A percentile compares a stretch with the other conserved stretches of the same genome.
phyloP scores from a whole-genome alignment of 2,329 filamentous ascomycete species.

The Curvularia hawaiiensis region DNA sequence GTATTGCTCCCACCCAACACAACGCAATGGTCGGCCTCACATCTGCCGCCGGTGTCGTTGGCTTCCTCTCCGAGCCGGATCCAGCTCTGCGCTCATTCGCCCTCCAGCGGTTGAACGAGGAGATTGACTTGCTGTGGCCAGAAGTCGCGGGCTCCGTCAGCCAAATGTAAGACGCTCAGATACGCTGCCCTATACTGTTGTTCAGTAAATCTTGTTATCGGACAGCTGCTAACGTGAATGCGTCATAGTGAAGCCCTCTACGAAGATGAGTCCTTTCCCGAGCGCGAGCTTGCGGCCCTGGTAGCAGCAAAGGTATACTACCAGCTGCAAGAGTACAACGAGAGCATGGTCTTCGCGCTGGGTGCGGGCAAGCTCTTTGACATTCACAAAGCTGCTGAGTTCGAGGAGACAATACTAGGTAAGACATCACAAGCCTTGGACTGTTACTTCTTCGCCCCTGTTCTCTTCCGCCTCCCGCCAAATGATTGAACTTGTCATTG shows the following conservation, averaged over 20 bases:
- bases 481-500: not conserved
- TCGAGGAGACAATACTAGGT: constrained; percentile 97
- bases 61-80: constrained; percentile 94
- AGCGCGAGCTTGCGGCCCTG: constrained; percentile 90
- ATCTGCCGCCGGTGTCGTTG: constrained; percentile 91
- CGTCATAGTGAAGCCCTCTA: constrained; percentile 85
- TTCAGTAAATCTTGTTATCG: not conserved
- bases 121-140: constrained; percentile 97
- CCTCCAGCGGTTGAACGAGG: constrained; percentile 90
- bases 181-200: constrained; percentile 3
- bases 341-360: constrained; percentile 98
- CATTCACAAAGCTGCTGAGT: constrained; percentile 88
- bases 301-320: constrained; percentile 99
- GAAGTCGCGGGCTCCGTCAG: constrained; percentile 92
- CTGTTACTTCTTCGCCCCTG: not conserved
- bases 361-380: constrained; percentile 95
- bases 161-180: constrained; percentile 74
- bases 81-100: constrained; percentile 93
- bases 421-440: constrained; percentile 35
- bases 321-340: constrained; percentile 97
- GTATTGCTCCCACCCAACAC: constrained; percentile 16
- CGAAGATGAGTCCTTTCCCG: constrained; percentile 92
- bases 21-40: constrained; percentile 83
- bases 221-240: constrained; percentile 32
- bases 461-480: not conserved